Evolutionary conservation across 306 rosid species (phyloP), one percentile per base, ranked within the genome.

Genomic region (Canavalia gladiata): DNA sequence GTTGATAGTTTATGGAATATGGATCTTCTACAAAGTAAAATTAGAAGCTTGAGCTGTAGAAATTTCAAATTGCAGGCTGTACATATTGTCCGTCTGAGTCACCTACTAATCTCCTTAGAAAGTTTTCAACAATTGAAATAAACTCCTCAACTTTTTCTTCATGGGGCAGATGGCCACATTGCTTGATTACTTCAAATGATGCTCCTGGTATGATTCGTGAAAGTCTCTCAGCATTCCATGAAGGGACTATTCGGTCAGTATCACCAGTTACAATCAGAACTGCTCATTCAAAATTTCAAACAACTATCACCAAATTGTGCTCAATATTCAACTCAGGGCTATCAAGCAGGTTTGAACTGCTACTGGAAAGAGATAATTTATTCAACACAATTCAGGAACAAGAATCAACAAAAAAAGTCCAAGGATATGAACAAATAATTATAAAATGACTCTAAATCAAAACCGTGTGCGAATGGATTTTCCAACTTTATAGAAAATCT

Each of bases 191-290:
- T 86, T 91, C 95, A 71, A 90, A 13, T 28, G 78, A 82, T 45
- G 95, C 90, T 66, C 95, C 99, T 12, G 95, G 97, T 57, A 95
- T 93, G 62, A 81, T 88, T 80, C 81, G 82, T 80, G 97, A 90
- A 69, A 95, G 99, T 83, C 95, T 90, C 90, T 86, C 88, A 25
- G 95, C 91, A 79, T 93, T 95, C 97, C 99, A 95, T 47, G 97
- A 81, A 5, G 98, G 98, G 60, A 95, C 96, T 46, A 91, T 31
- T 25, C 89, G 88, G 84, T 95, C 97, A 28, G 46, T 89, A 83
- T 95, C 97, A 47, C 99, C 99, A 8, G 98, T 95, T 81, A 90
- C 81, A 51, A 95, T 91, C 84, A 95, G 83, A 81, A 95, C 99
- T 93, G 91, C 86, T 55, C 35, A 77, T 77, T 37, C 41, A 37